Percentiles rank a stretch among this genome's conserved stretches.
Conservation (phyloP, 106 monocot species). For the Posidonia australis region DNA sequence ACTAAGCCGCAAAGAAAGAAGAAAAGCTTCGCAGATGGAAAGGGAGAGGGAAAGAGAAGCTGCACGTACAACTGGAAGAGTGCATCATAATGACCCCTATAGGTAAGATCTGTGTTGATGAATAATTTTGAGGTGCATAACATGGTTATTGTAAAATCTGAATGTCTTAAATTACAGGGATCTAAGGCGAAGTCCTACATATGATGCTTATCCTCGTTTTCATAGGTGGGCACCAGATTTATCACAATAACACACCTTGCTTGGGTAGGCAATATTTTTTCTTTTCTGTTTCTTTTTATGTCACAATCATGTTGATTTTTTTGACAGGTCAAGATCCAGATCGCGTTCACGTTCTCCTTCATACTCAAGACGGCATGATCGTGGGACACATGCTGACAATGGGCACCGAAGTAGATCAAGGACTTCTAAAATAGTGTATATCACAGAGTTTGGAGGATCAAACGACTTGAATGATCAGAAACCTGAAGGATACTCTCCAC, state of each 20-base stretch:
- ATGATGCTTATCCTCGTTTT: conserved; percentile 79
- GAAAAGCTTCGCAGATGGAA: conserved; percentile 94
- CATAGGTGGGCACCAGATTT: conserved; percentile 30
- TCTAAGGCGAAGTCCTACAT: conserved; percentile 78
- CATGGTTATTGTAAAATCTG: no score
- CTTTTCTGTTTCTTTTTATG: background rate
- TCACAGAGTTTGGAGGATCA: conserved; percentile 89
- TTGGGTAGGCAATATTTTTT: background rate
- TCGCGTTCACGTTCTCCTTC: conserved; percentile 71
- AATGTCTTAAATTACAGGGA: conserved; percentile 41
- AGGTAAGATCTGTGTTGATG: conserved; percentile 42
- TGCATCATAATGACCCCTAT: conserved; percentile 77
- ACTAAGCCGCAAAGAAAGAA: conserved; percentile 95
- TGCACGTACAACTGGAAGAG: conserved; percentile 54
- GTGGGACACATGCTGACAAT: conserved; percentile 45
- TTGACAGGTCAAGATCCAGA: conserved; percentile 58
- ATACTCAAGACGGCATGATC: conserved; percentile 55
- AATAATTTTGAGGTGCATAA: no score
- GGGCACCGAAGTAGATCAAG: conserved; percentile 63
- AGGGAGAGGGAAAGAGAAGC: conserved; percentile 82
- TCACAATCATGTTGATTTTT: background rate
- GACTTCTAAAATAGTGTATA: conserved; percentile 82
- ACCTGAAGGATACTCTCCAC: conserved; percentile 66
- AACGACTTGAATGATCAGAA: conserved; percentile 35
- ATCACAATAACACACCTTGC: background rate